phyloP scores from a whole-genome alignment of 257 asterid genomes.

The Prunella vulgaris region DNA sequence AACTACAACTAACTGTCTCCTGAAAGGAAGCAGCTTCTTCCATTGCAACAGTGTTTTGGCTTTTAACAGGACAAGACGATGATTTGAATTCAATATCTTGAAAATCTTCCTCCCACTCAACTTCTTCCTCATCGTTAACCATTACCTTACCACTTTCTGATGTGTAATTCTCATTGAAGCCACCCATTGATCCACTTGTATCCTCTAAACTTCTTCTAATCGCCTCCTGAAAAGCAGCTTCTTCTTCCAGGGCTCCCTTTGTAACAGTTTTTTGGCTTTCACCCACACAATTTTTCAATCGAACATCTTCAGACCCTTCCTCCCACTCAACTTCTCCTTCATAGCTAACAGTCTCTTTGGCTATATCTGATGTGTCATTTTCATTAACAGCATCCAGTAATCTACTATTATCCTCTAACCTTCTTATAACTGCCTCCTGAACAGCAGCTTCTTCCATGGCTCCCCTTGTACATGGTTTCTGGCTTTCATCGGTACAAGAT shows the following conservation, averaged over 20 bases:
- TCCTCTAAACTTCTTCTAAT: constrained; percentile 69
- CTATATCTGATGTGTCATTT: constrained; percentile 21
- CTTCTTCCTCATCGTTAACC: constrained; percentile 45
- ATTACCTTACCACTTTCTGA: constrained; percentile 26
- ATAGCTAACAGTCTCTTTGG: constrained; percentile 27
- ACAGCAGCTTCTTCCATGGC: constrained; percentile 56
- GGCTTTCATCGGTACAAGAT: constrained; percentile 16
- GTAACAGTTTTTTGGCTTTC: constrained; percentile 33
- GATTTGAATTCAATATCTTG: constrained; percentile 37
- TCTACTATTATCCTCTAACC: constrained; percentile 51
- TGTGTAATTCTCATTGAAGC: constrained; percentile 22
- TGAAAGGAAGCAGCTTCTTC: constrained; percentile 73
- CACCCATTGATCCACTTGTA: constrained; percentile 25
- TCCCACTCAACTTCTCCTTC: too few relatives aligned
- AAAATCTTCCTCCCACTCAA: constrained; percentile 81
- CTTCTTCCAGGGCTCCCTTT: constrained; percentile 65
- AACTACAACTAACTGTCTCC: constrained; percentile 92
- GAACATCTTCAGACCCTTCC: constrained; percentile 50
- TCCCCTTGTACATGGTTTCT: constrained; percentile 44
- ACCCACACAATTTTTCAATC: too few relatives aligned
- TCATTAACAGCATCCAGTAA: constrained; percentile 24
- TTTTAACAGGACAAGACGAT: constrained; percentile 29
- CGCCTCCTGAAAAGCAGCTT: constrained; percentile 71
- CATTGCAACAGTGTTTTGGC: constrained; percentile 37
- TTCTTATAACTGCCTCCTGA: constrained; percentile 75